Base-by-base conservation (phyloP, 179 eudicot species). In the Vitellaria paradoxa region DNA sequence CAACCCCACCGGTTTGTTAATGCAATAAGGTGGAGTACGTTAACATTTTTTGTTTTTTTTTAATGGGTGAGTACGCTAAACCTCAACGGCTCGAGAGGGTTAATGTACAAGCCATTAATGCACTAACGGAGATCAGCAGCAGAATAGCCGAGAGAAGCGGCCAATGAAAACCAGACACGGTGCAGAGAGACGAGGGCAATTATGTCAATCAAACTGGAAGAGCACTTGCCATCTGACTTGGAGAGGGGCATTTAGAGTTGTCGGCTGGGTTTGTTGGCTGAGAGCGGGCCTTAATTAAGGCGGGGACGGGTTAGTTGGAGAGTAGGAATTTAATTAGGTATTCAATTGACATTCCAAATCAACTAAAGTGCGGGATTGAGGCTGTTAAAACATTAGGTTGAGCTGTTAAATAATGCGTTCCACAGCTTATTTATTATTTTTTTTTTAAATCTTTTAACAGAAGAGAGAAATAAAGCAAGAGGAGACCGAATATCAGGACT, bases 181-280 rank as follows among this genome's bases (percentile, higher is more conserved):
- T 59, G 63, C 23, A n/a, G 63, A 59, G 4, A 4, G 12, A 18
- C 8, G 63, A 59, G 63, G 63, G 24, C 23, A 59, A 59, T 59
- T 18, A 9, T 20, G 63, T 59, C 21, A 18, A 59, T 59, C 23
- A 7, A 59, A 9, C 23, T 59, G 18, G n/a, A 18, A 9, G 21
- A 20, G 1, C 3, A 2, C 2, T 18, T 30, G 37, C 2, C 37
- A 2, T 30, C 37, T 30, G 37, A 30, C 37, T 30, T 30, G 37
- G 37, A 30, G 37, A 6, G 17, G 9, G 50, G 74, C 74, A 70
- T 49, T 70, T 70, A 70, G n/a, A 23, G 26, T 70, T 70, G 42
- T 70, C 74, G 74, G 74, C 74, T 14, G 18, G 74, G 61, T 70
- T 70, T 21, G 74, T 70, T 70, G 61, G 70, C 3, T 30, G 37